Percentiles rank a stretch among this genome's conserved stretches.
Conservation (phyloP, 23 red algal species). For the Porphyridium purpureum region DNA sequence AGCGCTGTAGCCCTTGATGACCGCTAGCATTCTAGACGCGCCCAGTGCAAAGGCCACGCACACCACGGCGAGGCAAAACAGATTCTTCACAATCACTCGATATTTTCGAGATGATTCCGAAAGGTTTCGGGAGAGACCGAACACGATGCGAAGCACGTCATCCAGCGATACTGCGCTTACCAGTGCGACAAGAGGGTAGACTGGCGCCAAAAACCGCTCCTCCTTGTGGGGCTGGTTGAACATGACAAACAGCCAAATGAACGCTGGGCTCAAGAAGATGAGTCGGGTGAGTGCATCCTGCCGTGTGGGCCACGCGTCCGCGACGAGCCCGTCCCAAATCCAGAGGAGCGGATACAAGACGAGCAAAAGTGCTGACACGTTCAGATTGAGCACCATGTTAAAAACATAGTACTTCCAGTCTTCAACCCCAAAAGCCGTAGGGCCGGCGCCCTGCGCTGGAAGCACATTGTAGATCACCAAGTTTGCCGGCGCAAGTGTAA, state of each 20-base stretch:
- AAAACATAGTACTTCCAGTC: conserved; percentile 52
- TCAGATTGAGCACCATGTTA: conserved; percentile 54
- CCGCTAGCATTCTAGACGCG: background rate
- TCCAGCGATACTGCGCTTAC: conserved; percentile 22
- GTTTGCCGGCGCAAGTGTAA: conserved; percentile 40
- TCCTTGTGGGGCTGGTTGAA: conserved; percentile 74
- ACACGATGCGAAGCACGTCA: conserved; percentile 3
- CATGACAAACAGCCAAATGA: conserved; percentile 37
- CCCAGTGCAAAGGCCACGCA: background rate
- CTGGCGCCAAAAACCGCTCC: conserved; percentile 83
- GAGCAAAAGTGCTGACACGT: conserved; percentile 9
- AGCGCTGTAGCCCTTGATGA: conserved; percentile 1
- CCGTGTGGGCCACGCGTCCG: background rate
- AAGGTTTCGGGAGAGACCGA: background rate
- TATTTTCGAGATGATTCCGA: background rate
- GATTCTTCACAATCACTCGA: background rate
- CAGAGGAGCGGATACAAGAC: conserved; percentile 6
- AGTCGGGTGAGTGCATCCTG: conserved; percentile 5
- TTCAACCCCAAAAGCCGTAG: conserved; percentile 63
- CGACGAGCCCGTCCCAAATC: background rate
- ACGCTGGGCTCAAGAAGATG: conserved; percentile 34
- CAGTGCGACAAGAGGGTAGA: conserved; percentile 58
- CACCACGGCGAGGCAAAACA: background rate
- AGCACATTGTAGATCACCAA: conserved; percentile 89
- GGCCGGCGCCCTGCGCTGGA: conserved; percentile 42